Evolutionary conservation across 2,329 filamentous ascomycete species (phyloP).

Genomic region (Ophiocordyceps camponoti-floridani): DNA sequence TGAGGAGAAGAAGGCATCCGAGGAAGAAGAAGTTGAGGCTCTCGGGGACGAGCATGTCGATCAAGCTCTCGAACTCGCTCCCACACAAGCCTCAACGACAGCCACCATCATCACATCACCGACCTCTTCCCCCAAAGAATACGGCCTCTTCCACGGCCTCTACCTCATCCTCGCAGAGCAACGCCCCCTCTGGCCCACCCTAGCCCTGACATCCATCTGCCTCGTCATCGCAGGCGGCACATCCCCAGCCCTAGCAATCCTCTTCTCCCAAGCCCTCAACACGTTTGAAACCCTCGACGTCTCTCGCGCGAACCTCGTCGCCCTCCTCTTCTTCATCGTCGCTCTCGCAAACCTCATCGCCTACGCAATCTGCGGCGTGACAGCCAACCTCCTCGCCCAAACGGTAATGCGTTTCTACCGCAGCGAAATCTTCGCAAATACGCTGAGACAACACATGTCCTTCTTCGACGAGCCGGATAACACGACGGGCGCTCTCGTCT

Average conservation of each 20-base stretch:
- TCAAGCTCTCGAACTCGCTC: constrained; percentile 7
- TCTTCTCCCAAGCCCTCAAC: constrained; percentile 21
- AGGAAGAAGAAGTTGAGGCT: constrained; percentile 10
- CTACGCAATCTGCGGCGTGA: constrained; percentile 21
- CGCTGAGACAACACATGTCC: constrained; percentile 34
- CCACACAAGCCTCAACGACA: constrained; percentile 7
- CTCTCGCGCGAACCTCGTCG: constrained; percentile 30
- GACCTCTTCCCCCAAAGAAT: constrained; percentile 1
- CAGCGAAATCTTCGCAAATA: constrained; percentile 26
- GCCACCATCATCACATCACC: constrained; percentile 4
- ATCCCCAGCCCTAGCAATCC: constrained; percentile 20
- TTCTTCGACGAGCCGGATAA: constrained; percentile 22
- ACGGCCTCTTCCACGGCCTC: constrained; percentile 12
- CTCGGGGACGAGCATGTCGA: constrained; percentile 14
- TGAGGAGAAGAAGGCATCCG: constrained; percentile 2
- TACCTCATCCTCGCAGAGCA: constrained; percentile 14
- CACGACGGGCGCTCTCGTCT: constrained; percentile 19
- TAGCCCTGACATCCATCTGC: constrained; percentile 7
- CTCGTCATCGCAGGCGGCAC: constrained; percentile 14
- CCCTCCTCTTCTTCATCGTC: constrained; percentile 37
- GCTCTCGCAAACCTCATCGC: constrained; percentile 25
- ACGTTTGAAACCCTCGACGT: constrained; percentile 20
- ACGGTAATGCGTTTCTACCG: constrained; percentile 17
- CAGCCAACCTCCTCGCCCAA: constrained; percentile 18
- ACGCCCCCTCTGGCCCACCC: constrained; percentile 8